Conservation (phyloP, 2,329 filamentous ascomycete species). For the Myriosclerotinia scirpicola region DNA sequence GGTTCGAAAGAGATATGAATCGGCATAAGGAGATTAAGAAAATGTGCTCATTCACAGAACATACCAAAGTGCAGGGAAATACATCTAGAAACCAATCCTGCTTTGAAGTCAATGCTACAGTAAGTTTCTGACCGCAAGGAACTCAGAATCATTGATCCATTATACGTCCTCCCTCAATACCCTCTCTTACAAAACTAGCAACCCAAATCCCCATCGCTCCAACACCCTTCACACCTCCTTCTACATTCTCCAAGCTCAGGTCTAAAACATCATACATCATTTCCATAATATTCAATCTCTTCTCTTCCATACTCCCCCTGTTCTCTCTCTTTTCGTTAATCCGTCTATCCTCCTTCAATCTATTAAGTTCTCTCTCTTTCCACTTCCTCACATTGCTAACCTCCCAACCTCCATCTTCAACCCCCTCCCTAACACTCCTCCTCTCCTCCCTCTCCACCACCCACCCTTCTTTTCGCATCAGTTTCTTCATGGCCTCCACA, state of each 20-base stretch:
- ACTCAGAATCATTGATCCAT: no score
- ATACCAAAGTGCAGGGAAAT: no score
- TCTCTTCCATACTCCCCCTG: conserved; percentile 36
- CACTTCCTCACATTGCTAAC: conserved; percentile 39
- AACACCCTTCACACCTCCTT: conserved; percentile 38
- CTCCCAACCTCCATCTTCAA: conserved; percentile 52
- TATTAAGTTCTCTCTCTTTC: conserved; percentile 37
- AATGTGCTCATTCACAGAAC: no score
- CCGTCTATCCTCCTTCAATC: conserved; percentile 38
- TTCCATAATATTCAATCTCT: conserved; percentile 31
- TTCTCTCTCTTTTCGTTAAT: conserved; percentile 22
- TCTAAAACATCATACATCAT: conserved; percentile 33
- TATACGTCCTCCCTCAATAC: background rate
- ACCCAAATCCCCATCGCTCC: conserved; percentile 49
- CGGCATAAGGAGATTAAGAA: no score
- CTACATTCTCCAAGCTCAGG: conserved; percentile 24
- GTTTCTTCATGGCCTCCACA: background rate
- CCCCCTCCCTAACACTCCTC: conserved; percentile 43
- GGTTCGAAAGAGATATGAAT: no score
- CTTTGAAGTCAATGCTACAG: no score
- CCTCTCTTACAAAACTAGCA: conserved; percentile 25
- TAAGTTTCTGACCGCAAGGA: no score
- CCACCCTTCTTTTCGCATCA: conserved; percentile 33
- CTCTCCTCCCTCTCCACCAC: conserved; percentile 42
- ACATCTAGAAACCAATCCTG: no score